phyloP scores from a whole-genome alignment of 169 alveolate genomes.

The Perkinsus olseni region DNA sequence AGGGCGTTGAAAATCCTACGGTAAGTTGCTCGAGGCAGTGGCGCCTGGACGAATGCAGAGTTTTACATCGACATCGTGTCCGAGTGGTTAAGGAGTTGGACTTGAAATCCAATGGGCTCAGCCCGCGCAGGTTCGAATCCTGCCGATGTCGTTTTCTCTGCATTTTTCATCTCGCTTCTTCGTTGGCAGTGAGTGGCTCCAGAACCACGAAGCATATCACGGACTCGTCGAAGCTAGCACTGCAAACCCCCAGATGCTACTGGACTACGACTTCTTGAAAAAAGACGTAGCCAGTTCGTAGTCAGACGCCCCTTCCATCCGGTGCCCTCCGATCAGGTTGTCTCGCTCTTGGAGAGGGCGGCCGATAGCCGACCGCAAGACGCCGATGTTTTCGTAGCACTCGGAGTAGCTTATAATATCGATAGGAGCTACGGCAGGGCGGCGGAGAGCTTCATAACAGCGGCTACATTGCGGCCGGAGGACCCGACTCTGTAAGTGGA shows the following conservation, averaged over 20 bases:
- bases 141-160: conserved; percentile 72
- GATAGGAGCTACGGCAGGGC: conserved; percentile 63
- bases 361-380: conserved; percentile 43
- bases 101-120: conserved; percentile 81
- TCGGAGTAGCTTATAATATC: conserved; percentile 73
- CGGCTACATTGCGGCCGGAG: conserved; percentile 30
- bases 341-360: conserved; percentile 44
- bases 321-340: background rate
- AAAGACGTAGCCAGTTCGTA: background rate
- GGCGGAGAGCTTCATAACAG: conserved; percentile 39
- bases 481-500: background rate
- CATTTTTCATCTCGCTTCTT: conserved; percentile 5
- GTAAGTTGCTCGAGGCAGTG: conserved; percentile 32
- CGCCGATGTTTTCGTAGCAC: conserved; percentile 46
- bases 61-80: conserved; percentile 57
- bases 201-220: background rate
- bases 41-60: conserved; percentile 40
- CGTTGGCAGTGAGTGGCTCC: background rate
- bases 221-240: background rate
- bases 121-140: conserved; percentile 93
- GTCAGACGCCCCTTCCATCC: background rate
- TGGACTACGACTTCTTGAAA: background rate
- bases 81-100: conserved; percentile 76
- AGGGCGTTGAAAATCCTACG: conserved; percentile 43
- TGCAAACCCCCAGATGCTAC: background rate